phyloP scores from a whole-genome alignment of 805 yeast species.

The Ogataea glucozyma region DNA sequence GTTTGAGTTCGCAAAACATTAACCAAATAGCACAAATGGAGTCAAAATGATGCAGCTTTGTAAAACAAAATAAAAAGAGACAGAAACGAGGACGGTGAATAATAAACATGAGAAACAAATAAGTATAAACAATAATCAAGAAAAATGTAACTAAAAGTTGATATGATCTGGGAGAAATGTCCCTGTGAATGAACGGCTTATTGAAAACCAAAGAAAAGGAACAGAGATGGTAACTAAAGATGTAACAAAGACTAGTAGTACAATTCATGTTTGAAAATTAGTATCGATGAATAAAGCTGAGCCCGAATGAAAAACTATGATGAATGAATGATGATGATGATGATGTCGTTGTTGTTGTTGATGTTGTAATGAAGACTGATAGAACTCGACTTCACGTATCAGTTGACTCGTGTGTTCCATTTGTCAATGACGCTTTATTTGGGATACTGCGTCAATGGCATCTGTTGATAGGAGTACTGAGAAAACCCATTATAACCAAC shows the following conservation, averaged over 20 bases:
- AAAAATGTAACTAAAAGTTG: neutral
- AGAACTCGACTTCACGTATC: slow-evolving; percentile 4
- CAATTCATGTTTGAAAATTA: slow-evolving; percentile 7
- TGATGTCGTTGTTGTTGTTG: slow-evolving; percentile 3
- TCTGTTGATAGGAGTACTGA: slow-evolving; percentile 25
- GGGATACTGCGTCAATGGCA: slow-evolving; percentile 27
- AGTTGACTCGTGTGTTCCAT: neutral
- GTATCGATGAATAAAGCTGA: slow-evolving; percentile 7
- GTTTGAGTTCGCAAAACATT: no score
- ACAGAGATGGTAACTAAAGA: neutral
- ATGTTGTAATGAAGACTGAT: slow-evolving; percentile 5
- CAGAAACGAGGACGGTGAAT: no score
- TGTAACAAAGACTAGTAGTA: slow-evolving; percentile 9
- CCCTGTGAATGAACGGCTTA: neutral
- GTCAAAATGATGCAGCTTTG: slow-evolving; percentile 6
- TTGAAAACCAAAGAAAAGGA: slow-evolving; percentile 4
- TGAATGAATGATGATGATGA: slow-evolving; percentile 8
- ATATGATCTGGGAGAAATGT: neutral
- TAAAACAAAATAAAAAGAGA: neutral
- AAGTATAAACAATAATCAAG: neutral
- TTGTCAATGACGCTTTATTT: slow-evolving; percentile 10
- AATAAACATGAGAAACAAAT: slow-evolving; percentile 16
- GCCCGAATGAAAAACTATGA: neutral
- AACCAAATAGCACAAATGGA: slow-evolving; percentile 4
- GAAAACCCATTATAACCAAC: slow-evolving; percentile 20